Evolutionary conservation across 768 basidiomycete genomes (phyloP).

Genomic region (Tylopilus vinaceipallidus): DNA sequence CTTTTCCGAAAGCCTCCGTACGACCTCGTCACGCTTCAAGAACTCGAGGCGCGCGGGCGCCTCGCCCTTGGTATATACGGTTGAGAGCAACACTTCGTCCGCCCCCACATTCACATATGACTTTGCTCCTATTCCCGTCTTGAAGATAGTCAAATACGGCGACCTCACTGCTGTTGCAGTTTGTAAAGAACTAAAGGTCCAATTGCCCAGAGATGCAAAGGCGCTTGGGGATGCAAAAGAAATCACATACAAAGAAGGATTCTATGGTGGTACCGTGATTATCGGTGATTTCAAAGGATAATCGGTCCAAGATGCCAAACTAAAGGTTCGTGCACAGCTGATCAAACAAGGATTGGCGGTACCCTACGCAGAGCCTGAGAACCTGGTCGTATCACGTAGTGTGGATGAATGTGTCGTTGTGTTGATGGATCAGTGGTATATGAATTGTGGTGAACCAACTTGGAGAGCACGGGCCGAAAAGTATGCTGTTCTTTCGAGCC

Average conservation of each 20-base stretch:
- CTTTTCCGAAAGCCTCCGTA: conserved; percentile 48
- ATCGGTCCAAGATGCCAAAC: conserved; percentile 88
- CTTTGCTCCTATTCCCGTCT: conserved; percentile 82
- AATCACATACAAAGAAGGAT: conserved; percentile 97
- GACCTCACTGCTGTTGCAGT: conserved; percentile 83
- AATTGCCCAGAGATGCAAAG: conserved; percentile 91
- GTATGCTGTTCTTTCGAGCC: conserved; percentile 43
- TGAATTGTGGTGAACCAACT: conserved; percentile 90
- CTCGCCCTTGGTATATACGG: conserved; percentile 37
- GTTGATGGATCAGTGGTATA: conserved; percentile 98
- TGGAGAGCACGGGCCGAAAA: conserved; percentile 87
- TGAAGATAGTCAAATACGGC: conserved; percentile 90
- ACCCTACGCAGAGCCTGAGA: conserved; percentile 94
- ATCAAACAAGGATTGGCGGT: conserved; percentile 77
- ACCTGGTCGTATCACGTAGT: conserved; percentile 82
- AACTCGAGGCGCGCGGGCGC: conserved; percentile 42
- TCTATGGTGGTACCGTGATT: conserved; percentile 90
- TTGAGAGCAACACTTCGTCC: conserved; percentile 43
- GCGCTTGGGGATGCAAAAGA: conserved; percentile 96
- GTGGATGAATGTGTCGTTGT: conserved; percentile 98
- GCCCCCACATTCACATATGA: conserved; percentile 63
- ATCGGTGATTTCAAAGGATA: conserved; percentile 89
- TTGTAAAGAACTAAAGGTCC: conserved; percentile 88
- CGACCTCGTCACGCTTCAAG: conserved; percentile 64
- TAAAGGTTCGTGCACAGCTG: conserved; percentile 81